Base-by-base conservation (phyloP, 768 basidiomycete genomes). In the Favolaschia claudopus region DNA sequence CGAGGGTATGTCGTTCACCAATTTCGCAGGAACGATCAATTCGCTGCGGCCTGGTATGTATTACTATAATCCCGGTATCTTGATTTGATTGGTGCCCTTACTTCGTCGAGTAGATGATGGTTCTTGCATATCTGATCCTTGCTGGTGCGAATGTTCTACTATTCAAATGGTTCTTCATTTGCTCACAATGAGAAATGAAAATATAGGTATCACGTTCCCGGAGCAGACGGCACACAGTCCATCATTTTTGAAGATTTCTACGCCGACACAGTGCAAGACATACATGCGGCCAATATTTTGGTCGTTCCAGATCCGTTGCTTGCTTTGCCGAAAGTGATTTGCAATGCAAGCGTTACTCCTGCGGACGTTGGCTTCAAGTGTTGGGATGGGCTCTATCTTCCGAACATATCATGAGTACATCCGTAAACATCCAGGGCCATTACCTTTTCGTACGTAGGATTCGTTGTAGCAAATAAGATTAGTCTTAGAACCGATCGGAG, bases 311-410 rank as follows among this genome's bases (percentile, higher is more conserved):
- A 58, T 19, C 45, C 42, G 10, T 32, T 43, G 4, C 29, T 45
- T 15, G 39, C 7, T 5, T 29, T 38, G 22, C 62, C 56, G 25
- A 63, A 24, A 27, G 62, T 63, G 27, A 46, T 58, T 6, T 63
- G 62, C 46, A 63, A 63, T 28, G 62, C 44, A 15, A 54, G 37
- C 10, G 48, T 45, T 14, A 58, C 54, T 20, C 55, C 55, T 20
- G 15, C 31, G 43, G 13, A 62, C 9, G 55, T 62, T 3, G 60
- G 60, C 25, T 63, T 63, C 40, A 55, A 49, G 31, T 63, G 62
- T 39, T 63, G 62, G 62, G 51, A 63, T 50, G 62, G 62, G 39
- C 12, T 55, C 17, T 63, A 63, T 50, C 17, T 63, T 15, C 62
- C 62, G n/a, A 50, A 38, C 3, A 8, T 19, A 5, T 29, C 38